Evolutionary conservation across 2,329 filamentous ascomycete genomes (phyloP).

Genomic region (Aspergillus flavus): DNA sequence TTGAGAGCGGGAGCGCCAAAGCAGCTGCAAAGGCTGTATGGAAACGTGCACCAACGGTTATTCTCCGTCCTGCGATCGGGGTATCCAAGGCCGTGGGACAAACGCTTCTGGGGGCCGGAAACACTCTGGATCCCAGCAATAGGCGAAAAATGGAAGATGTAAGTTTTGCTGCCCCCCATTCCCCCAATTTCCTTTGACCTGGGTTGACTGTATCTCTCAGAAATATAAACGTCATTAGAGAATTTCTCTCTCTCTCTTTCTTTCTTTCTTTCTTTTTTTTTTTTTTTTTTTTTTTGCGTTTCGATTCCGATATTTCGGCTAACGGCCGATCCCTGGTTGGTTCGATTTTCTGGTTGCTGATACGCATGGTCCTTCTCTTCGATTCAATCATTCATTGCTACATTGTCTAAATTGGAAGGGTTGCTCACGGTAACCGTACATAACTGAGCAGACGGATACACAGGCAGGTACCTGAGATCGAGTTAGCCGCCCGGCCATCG

Average conservation of each 20-base stretch:
- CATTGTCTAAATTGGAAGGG: conserved; percentile 6
- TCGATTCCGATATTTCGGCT: neutral
- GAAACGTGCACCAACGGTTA: conserved; percentile 85
- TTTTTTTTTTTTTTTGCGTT: neutral
- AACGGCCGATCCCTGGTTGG: neutral
- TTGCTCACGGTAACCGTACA: conserved; percentile 9
- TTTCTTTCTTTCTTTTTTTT: too few relatives aligned
- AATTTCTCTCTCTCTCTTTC: neutral
- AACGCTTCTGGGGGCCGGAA: conserved; percentile 88
- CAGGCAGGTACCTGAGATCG: conserved; percentile 6
- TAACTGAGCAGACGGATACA: neutral
- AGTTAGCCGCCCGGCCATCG: neutral
- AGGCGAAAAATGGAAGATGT: conserved; percentile 84
- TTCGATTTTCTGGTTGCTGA: conserved; percentile 4
- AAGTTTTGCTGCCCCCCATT: conserved; percentile 49
- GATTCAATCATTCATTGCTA: conserved; percentile 9
- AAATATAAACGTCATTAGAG: conserved; percentile 48
- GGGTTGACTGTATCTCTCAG: conserved; percentile 22
- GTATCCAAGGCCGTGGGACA: conserved; percentile 86
- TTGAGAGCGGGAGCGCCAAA: conserved; percentile 80
- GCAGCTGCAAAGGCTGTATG: conserved; percentile 79
- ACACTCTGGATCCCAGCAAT: conserved; percentile 83
- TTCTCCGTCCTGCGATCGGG: conserved; percentile 87
- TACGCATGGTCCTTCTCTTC: neutral
- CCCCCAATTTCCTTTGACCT: neutral